phyloP scores from a whole-genome alignment of 2,329 filamentous ascomycete genomes.

The Diaporthe vexans region DNA sequence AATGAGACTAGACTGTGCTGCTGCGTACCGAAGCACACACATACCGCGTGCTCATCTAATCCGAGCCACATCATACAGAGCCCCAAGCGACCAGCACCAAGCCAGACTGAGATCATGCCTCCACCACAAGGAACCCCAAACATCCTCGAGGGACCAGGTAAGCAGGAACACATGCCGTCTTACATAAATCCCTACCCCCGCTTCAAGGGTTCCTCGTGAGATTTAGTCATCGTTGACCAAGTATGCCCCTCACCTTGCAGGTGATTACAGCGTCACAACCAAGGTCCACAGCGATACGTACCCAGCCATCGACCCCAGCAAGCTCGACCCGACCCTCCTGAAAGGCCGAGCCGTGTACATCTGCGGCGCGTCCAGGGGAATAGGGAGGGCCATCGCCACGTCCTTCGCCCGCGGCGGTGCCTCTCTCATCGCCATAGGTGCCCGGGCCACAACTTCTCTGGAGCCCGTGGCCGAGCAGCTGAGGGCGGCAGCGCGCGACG shows the following conservation, averaged over 20 bases:
- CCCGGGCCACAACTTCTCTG: background rate
- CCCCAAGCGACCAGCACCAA: background rate
- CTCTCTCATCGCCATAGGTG: slow-evolving; percentile 23
- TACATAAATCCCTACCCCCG: background rate
- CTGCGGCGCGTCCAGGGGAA: slow-evolving; percentile 27
- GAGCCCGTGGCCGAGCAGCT: slow-evolving; percentile 26
- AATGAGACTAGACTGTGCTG: background rate
- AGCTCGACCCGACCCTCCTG: slow-evolving; percentile 7
- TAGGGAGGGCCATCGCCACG: slow-evolving; percentile 29
- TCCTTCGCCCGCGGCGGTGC: slow-evolving; percentile 34
- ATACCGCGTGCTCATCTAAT: background rate
- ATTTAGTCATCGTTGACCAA: background rate
- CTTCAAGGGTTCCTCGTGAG: background rate
- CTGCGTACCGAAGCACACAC: background rate
- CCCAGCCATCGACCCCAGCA: slow-evolving; percentile 34
- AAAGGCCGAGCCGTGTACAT: slow-evolving; percentile 26
- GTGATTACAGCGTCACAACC: slow-evolving; percentile 31
- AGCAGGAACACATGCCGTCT: background rate
- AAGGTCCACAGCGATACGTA: slow-evolving; percentile 35
- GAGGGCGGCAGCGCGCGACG: slow-evolving; percentile 5
- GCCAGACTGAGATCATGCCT: slow-evolving; percentile 10
- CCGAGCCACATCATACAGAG: background rate
- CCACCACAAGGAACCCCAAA: slow-evolving; percentile 32
- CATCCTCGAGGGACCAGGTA: slow-evolving; percentile 31
- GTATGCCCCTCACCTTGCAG: background rate